Evolutionary conservation across 2,329 filamentous ascomycete species (phyloP).

Genomic region (Colletotrichum acutatum): DNA sequence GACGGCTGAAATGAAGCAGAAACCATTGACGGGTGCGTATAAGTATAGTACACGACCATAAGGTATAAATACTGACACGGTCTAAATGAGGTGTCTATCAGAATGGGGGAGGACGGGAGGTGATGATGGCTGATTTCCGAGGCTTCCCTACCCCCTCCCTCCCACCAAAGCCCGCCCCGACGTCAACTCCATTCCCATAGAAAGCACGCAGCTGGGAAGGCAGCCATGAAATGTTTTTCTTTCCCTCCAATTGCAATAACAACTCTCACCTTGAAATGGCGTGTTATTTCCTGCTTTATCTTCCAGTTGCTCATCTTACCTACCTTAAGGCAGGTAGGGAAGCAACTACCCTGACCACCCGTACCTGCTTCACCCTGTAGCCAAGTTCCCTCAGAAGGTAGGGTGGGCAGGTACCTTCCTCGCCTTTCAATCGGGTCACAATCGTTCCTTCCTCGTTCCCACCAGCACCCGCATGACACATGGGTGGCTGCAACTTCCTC

Average conservation of each 20-base stretch:
- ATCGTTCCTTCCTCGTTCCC: neutral
- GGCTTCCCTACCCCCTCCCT: neutral
- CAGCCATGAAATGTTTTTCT: neutral
- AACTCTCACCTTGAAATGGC: neutral
- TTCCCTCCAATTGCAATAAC: neutral
- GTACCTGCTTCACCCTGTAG: neutral
- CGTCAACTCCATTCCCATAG: neutral
- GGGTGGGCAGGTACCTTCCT: neutral
- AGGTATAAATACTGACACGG: neutral
- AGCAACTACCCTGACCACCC: too few relatives aligned
- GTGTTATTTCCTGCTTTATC: neutral
- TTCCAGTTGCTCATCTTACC: neutral
- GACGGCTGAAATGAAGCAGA: neutral
- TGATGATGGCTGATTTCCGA: neutral
- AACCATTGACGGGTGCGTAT: slow-evolving; percentile 1
- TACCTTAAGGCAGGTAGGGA: neutral
- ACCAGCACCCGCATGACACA: neutral
- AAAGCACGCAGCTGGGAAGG: neutral
- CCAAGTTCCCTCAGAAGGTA: neutral
- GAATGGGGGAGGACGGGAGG: neutral
- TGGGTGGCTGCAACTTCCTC: neutral
- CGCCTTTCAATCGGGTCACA: neutral
- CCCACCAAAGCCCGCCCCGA: neutral
- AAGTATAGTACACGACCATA: too few relatives aligned
- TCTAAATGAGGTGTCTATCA: slow-evolving; percentile 6